Conservation (phyloP, 202 grass and related monocot species). For the Carex arenaria region DNA sequence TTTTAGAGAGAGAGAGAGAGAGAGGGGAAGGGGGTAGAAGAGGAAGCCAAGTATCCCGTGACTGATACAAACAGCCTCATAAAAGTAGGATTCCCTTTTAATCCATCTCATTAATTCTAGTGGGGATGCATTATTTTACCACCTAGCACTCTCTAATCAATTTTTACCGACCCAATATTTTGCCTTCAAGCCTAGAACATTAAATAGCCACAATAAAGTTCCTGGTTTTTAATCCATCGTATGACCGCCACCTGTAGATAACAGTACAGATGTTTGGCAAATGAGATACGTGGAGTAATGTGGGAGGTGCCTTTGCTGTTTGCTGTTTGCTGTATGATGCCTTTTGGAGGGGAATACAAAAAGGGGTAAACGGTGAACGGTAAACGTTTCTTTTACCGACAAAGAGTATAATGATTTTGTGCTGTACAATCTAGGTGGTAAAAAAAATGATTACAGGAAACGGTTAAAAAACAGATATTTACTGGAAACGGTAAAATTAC, state of each 20-base stretch:
- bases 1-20: slow-evolving; percentile 28
- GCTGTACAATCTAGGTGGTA: slow-evolving; percentile 2
- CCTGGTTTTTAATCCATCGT: neutral
- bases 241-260: neutral
- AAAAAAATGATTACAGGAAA: slow-evolving; percentile 20
- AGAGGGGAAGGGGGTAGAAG: slow-evolving; percentile 7
- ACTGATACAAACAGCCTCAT: slow-evolving; percentile 28
- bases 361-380: neutral
- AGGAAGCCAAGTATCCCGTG: slow-evolving; percentile 39
- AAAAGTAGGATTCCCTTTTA: slow-evolving; percentile 25
- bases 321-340: neutral
- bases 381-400: slow-evolving; percentile 17
- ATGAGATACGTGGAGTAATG: slow-evolving; percentile 8
- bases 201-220: no score
- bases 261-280: no score
- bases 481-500: slow-evolving; percentile 25
- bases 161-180: neutral
- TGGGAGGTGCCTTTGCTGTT: neutral
- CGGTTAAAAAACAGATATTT: slow-evolving; percentile 17
- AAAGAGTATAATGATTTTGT: neutral
- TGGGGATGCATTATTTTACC: neutral
- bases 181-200: neutral
- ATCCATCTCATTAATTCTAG: slow-evolving; percentile 24
- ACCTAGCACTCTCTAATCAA: slow-evolving; percentile 8
- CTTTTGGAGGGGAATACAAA: slow-evolving; percentile 3